Percentiles rank a stretch among this genome's conserved stretches.
Evolutionary conservation across 169 alveolate species (phyloP).

Genomic region (Besnoitia besnoiti): DNA sequence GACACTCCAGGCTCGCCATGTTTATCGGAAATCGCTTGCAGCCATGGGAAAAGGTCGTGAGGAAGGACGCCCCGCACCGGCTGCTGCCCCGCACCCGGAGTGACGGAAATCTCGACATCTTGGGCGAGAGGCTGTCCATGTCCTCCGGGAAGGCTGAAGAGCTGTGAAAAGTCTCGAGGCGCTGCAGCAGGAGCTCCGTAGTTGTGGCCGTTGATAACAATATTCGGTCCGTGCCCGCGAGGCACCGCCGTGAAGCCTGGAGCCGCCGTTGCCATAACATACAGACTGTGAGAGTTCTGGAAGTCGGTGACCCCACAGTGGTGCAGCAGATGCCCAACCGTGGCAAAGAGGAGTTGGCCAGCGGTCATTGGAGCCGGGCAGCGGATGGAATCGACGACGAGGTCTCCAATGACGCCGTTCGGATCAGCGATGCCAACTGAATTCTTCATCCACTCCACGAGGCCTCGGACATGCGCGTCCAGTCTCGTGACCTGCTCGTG

Average conservation of each 20-base stretch:
- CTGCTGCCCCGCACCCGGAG: not conserved
- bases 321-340: slow-evolving; percentile 9
- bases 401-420: not conserved
- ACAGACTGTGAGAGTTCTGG: not conserved
- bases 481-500: not conserved
- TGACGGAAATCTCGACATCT: not conserved
- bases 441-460: not conserved
- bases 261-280: not conserved
- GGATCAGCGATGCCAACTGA: not conserved
- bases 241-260: no score
- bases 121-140: not conserved
- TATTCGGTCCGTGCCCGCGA: no score
- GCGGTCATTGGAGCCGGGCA: not conserved
- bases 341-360: not conserved
- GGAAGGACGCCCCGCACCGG: slow-evolving; percentile 7
- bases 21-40: slow-evolving; percentile 22
- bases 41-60: not conserved
- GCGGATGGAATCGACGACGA: not conserved
- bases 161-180: slow-evolving; percentile 11
- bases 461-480: not conserved
- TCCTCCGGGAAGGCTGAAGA: not conserved
- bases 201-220: slow-evolving; percentile 25
- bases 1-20: slow-evolving; percentile 31
- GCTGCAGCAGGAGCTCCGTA: not conserved
- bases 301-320: slow-evolving; percentile 16